A percentile compares a stretch with the other conserved stretches of the same genome.
These are phyloP conservation scores for Ceratocystis albifundus DNA, from an alignment of 2,329 filamentous ascomycete genomes.

Conservation along the genomic window DNA sequence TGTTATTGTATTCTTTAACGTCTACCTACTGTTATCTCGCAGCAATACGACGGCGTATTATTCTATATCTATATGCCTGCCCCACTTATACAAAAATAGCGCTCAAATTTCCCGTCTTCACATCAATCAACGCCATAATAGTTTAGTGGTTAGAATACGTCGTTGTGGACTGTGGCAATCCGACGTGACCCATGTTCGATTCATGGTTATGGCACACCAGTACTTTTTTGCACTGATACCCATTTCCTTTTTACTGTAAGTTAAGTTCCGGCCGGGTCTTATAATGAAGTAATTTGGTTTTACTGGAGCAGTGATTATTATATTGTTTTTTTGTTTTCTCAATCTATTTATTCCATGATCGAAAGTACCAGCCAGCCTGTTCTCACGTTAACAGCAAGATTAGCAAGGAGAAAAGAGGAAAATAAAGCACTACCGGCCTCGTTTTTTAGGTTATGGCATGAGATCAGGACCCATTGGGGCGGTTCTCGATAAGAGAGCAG, in stretches of 20 bases:
- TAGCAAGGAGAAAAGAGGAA: too few relatives aligned
- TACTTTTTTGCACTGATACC: neutral
- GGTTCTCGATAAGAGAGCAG: too few relatives aligned
- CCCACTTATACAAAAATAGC: neutral
- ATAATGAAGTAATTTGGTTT: neutral
- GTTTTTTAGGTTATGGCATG: too few relatives aligned
- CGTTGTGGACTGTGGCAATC: slow-evolving; percentile 14
- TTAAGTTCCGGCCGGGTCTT: neutral
- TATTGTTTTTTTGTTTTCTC: neutral
- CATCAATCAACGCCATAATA: slow-evolving; percentile 5
- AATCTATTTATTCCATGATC: neutral
- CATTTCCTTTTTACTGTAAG: neutral
- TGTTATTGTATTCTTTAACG: too few relatives aligned
- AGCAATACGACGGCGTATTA: too few relatives aligned
- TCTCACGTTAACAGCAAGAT: neutral
- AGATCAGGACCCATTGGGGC: too few relatives aligned
- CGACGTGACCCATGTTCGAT: slow-evolving; percentile 20
- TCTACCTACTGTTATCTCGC: too few relatives aligned
- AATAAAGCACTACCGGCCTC: too few relatives aligned
- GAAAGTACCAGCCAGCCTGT: neutral
- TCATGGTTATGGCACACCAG: slow-evolving; percentile 20
- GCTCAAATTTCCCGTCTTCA: neutral
- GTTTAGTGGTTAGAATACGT: slow-evolving; percentile 21
- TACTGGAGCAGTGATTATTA: too few relatives aligned
- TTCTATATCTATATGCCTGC: too few relatives aligned